phyloP scores from a whole-genome alignment of 169 alveolate genomes.

The Eimeria necatrix region DNA sequence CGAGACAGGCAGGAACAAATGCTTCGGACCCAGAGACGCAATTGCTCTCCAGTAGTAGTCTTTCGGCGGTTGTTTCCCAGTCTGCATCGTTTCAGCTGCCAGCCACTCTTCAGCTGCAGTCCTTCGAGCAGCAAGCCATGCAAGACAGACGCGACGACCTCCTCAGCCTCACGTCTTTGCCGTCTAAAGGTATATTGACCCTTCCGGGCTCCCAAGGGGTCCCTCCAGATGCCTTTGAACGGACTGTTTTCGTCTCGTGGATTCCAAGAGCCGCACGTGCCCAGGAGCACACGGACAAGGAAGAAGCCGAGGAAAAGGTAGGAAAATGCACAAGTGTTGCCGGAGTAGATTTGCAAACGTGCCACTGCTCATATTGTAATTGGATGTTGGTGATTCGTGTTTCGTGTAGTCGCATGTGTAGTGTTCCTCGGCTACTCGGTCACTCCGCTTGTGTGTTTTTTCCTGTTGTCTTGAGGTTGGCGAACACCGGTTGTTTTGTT shows the following conservation, averaged over 20 bases:
- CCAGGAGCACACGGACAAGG: conserved; percentile 54
- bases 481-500: no score
- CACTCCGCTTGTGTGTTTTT: no score
- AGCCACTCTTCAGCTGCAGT: conserved; percentile 27
- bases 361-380: background rate
- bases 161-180: background rate
- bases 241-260: conserved; percentile 78
- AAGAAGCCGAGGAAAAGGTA: conserved; percentile 56
- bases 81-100: conserved; percentile 9
- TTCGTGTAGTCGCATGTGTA: no score
- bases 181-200: background rate
- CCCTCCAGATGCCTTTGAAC: conserved; percentile 47
- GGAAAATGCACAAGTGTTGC: no score
- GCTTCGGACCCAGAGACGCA: background rate
- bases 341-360: no score
- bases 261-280: conserved; percentile 77
- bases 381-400: background rate
- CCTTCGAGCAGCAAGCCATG: conserved; percentile 39
- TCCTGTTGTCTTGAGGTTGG: no score
- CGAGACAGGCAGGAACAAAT: background rate
- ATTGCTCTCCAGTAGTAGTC: background rate
- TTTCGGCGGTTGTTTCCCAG: background rate
- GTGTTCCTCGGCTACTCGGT: no score
- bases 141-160: conserved; percentile 43
- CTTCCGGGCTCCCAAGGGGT: conserved; percentile 19